Conservation (phyloP, 495 filamentous ascomycete species). For the Xylaria longipes region DNA sequence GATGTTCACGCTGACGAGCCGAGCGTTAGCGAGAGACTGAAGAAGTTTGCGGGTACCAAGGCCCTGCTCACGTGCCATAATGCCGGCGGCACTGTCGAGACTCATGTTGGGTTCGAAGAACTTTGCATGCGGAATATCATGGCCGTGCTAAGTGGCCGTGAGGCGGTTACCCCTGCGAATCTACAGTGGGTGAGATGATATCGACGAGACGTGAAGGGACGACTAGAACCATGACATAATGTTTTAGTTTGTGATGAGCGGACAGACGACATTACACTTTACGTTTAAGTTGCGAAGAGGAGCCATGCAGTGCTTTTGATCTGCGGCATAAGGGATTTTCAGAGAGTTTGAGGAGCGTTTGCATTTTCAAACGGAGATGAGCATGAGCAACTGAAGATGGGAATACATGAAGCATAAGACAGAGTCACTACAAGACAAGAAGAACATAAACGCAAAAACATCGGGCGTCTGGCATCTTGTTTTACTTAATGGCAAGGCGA, state of each 20-base stretch:
- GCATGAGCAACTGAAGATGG: not conserved
- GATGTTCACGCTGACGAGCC: conserved; percentile 74
- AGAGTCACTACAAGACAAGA: not conserved
- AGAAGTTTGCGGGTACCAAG: conserved; percentile 47
- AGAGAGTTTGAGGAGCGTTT: not conserved
- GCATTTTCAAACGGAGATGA: not conserved
- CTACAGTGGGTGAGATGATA: conserved; percentile 52
- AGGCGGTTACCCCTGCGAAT: conserved; percentile 72
- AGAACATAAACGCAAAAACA: not conserved
- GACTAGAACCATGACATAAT: not conserved
- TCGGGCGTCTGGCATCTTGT: not conserved
- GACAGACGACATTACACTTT: not conserved
- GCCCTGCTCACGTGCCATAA: conserved; percentile 74
- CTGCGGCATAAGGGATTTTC: not conserved
- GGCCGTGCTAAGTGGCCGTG: conserved; percentile 58
- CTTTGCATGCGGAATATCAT: conserved; percentile 76
- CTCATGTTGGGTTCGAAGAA: conserved; percentile 74
- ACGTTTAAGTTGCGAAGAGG: not conserved
- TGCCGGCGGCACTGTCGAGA: conserved; percentile 74
- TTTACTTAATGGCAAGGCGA: not conserved
- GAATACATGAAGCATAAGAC: conserved; percentile 1
- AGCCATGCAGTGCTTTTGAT: not conserved
- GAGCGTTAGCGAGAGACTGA: conserved; percentile 53
- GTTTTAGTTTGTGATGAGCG: not conserved
- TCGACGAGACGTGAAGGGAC: conserved; percentile 6